Evolutionary conservation across 352 stramenopile genomes (phyloP), one percentile per base, ranked within the genome.

Genomic region (Pythium volutum): DNA sequence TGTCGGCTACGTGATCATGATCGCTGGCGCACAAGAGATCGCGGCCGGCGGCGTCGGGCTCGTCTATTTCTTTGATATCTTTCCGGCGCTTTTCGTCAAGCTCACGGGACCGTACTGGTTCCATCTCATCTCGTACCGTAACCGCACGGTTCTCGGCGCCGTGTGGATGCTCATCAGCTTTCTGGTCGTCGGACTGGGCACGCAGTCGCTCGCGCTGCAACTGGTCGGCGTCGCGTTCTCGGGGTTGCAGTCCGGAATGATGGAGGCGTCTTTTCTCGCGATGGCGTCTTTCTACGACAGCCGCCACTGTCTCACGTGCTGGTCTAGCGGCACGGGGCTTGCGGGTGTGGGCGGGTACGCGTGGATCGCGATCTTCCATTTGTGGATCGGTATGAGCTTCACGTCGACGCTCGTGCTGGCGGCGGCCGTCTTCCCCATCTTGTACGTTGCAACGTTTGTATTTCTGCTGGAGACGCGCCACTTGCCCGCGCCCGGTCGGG

Each of bases 21-120:
- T 98, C 59, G 93, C 95, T 0, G 82, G 84, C 43, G 95, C 95
- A 26, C 97, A 98, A 61, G 82, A 90, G 62, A 98, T 98, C 67
- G 77, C 75, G 23, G 79, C 91, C 2, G 91, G 89, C 16, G 93
- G 91, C 43, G 91, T 97, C 31, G 92, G 85, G 1, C 67, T 98
- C 34, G 91, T 98, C 45, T 98, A 97, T 70, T 81, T 98, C 33
- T 91, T 87, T 49, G 96, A 97, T 71, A 89, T 97, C 49, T 81
- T 96, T 43, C 95, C 95, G 1, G 79, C 87, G 16, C 66, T 98
- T 3, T 53, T 94, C 33, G 75, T 97, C 22, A 97, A 98, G 63
- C 62, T 95, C 34, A 88, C 87, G 38, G 89, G 87, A 2, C 92
- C 93, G 11, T 97, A 97, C 70, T 98, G 95, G 95, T 98, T 98